phyloP scores from a whole-genome alignment of 2,329 filamentous ascomycete genomes.

The Hypoxylon rubiginosum region DNA sequence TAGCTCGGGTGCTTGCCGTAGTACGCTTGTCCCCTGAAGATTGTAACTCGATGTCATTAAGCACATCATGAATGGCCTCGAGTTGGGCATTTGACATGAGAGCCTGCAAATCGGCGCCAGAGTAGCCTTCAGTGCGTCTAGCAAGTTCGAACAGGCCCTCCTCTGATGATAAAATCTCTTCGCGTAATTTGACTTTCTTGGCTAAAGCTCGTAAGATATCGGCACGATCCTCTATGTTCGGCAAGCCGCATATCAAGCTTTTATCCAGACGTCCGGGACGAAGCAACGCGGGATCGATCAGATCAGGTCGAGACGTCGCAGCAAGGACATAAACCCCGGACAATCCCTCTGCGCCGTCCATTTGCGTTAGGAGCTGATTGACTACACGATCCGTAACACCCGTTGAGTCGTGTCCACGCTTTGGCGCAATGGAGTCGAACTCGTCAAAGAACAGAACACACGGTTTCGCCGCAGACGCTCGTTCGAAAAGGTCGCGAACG shows the following conservation, averaged over 20 bases:
- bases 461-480: constrained; percentile 89
- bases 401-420: constrained; percentile 95
- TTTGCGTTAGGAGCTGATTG: constrained; percentile 97
- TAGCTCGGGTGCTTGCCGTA: constrained; percentile 55
- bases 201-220: constrained; percentile 92
- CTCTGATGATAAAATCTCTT: constrained; percentile 70
- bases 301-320: constrained; percentile 90
- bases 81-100: constrained; percentile 96
- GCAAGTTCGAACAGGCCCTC: constrained; percentile 80
- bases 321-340: constrained; percentile 96
- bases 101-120: constrained; percentile 93
- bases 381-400: constrained; percentile 99
- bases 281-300: constrained; percentile 94
- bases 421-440: constrained; percentile 97
- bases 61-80: constrained; percentile 94
- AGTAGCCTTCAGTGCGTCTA: constrained; percentile 85
- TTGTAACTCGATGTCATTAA: constrained; percentile 69
- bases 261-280: constrained; percentile 95
- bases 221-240: constrained; percentile 80
- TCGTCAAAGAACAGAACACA: constrained; percentile 99
- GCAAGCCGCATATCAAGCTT: constrained; percentile 91
- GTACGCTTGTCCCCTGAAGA: constrained; percentile 50
- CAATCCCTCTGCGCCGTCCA: constrained; percentile 97
- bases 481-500: constrained; percentile 93
- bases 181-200: constrained; percentile 80